Conservation (phyloP, 495 filamentous ascomycete genomes). For the Penicillium chermesinum region DNA sequence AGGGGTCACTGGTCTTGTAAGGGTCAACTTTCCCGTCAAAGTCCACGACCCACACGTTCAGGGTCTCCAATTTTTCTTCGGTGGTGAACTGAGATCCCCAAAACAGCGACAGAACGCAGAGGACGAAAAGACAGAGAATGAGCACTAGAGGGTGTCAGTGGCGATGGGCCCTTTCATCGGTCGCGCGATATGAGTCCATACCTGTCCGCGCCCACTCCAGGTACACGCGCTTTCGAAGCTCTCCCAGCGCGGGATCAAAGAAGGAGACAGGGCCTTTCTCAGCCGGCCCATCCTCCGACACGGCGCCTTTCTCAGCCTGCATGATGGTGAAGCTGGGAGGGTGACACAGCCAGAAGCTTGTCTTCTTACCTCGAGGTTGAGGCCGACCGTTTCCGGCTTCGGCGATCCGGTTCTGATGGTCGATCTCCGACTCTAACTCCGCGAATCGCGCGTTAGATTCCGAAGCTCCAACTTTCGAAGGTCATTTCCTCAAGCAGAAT, state of each 20-base stretch:
- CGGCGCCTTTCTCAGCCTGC: neutral
- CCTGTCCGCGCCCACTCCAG: constrained; percentile 24
- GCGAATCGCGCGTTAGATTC: too few relatives aligned
- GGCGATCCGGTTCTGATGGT: too few relatives aligned
- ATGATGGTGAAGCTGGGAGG: neutral
- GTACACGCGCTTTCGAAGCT: constrained; percentile 42
- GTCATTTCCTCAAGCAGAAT: too few relatives aligned
- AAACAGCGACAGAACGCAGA: constrained; percentile 53
- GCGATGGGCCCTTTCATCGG: neutral
- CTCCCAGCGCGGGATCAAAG: constrained; percentile 44
- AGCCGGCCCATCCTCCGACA: neutral
- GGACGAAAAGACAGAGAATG: constrained; percentile 49
- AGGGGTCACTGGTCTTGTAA: constrained; percentile 39
- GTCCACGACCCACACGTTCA: constrained; percentile 60
- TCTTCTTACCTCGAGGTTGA: neutral
- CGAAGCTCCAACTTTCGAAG: too few relatives aligned
- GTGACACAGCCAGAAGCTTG: neutral
- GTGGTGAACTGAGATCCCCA: constrained; percentile 55
- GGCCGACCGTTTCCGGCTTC: neutral
- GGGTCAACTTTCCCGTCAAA: constrained; percentile 56
- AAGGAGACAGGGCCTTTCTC: constrained; percentile 44
- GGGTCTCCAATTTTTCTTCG: constrained; percentile 39
- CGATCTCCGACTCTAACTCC: too few relatives aligned
- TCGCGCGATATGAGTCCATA: neutral
- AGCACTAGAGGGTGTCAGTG: constrained; percentile 32